Evolutionary conservation across 192 early-diverging fungal genomes (phyloP).

Genomic region (Umbelopsis vinacea): DNA sequence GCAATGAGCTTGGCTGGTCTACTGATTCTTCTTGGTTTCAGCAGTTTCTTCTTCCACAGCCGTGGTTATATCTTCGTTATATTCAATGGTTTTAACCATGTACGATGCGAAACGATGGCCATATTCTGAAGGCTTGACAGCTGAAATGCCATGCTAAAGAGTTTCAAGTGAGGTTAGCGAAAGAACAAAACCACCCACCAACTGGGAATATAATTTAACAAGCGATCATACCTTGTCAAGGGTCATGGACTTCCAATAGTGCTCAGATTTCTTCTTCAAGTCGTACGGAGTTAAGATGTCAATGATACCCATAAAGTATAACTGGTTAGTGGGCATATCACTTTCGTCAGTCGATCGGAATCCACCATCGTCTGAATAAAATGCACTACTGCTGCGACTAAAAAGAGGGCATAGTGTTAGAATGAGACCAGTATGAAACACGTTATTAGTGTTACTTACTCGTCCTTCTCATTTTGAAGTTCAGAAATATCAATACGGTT

Average conservation of each 20-base stretch:
- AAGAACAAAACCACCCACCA: neutral
- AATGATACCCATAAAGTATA: constrained; percentile 97
- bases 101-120: constrained; percentile 90
- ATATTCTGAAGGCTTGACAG: constrained; percentile 87
- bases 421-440: neutral
- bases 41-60: neutral
- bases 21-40: constrained; percentile 23
- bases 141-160: constrained; percentile 69
- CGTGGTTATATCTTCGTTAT: constrained; percentile 51
- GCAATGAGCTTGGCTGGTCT: constrained; percentile 9
- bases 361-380: constrained; percentile 93
- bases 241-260: constrained; percentile 83
- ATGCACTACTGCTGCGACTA: constrained; percentile 77
- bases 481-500: constrained; percentile 61
- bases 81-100: constrained; percentile 72
- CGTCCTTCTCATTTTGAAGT: constrained; percentile 55
- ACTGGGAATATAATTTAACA: too few species aligned
- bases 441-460: constrained; percentile 28
- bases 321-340: constrained; percentile 67
- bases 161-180: neutral
- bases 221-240: constrained; percentile 58
- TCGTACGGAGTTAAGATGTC: constrained; percentile 98
- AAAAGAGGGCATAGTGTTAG: neutral
- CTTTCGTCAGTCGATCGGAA: constrained; percentile 78
- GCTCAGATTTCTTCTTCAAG: constrained; percentile 85